Base-by-base conservation (phyloP, 306 rosid species). In the Rubus idaeus region DNA sequence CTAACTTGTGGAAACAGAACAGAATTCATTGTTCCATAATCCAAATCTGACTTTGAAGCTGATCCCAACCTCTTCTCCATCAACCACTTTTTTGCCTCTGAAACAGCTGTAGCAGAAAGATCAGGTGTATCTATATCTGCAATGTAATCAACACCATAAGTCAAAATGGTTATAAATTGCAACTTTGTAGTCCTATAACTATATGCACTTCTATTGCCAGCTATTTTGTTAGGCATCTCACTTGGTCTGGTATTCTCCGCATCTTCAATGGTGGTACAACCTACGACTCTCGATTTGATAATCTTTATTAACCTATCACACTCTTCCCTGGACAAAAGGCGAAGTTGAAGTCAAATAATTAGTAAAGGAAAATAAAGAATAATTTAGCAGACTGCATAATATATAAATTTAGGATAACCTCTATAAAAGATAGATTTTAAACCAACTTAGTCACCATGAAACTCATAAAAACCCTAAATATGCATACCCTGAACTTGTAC, bases 11-110 rank as follows among this genome's bases (percentile, higher is more conserved):
- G 83, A 73, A 60, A 51, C 78, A 71, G 75, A 44, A 74, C 70
- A 79, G 88, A 83, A 74, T 30, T 30, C 35, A 30, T 77, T 57
- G 85, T 83, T 82, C 91, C 92, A 66, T 82, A 77, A 79, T 83
- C 88, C 68, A 84, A 23, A 68, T 88, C 85, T 68, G 86, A 79
- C 71, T 83, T 89, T 66, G 93, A 84, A 75, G 85, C 83, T 74
- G 89, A 86, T 82, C 84, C 83, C 12, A 75, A 86, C 84, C 87
- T 93, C 91, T 88, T 89, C 83, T 88, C 94, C 78, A 74, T 84
- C 69, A 91, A 73, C 98, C 98, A 96, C 86, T 87, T 92, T 80
- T 85, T 92, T 45, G 98, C 98, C 89, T 92, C 97, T 80, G 88
- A 72, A 83, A 92, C 82, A 64, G 98, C 98, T 37, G 94, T 85